Base-by-base conservation (phyloP, 2,329 filamentous ascomycete species). In the Seiridium unicorne region DNA sequence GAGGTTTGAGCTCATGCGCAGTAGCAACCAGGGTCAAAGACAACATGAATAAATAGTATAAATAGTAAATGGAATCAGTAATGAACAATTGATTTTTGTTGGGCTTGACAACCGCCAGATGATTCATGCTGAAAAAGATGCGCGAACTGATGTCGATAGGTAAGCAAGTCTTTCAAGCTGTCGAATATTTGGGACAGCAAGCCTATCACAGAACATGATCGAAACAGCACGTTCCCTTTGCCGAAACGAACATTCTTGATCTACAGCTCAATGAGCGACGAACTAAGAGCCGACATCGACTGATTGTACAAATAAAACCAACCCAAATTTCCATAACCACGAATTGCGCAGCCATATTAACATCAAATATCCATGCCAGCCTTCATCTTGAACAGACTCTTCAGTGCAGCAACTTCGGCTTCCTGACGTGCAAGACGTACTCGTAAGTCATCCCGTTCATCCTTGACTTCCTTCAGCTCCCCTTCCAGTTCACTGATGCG, bases 361-460 rank as follows among this genome's bases (percentile, higher is more conserved):
- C 44, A 38, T 51, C 26, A 58, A 10, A 47, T 11, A 32, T 58
- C 55, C 6, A 58, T 42, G 40, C 55, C 55, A 58, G 44, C 68
- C 59, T 66, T 73, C 69, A 68, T 67, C 64, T 70, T 65, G 61
- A 82, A 67, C 73, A 86, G 77, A 62, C 80, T 81, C 66, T 82
- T 79, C 60, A 91, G 73, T 9, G 87, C 83, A 60, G 85, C 81
- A 1, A 84, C 80, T 74, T 91, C 87, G 3, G 87, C 87, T 72
- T 91, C 87, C 58, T 86, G 79, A 67, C 85, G 78, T 8, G 86
- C 87, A 61, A 90, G 80, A 62, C 83, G 80, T 57, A 90, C 74
- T 58, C 82, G 83, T 65, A 90, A 72, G 13, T 85, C 85, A 66
- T 91, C 88, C 18, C 87, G 76, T 68, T 91, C 88, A 53, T 79